Base-by-base conservation (phyloP, 345 rosid species). In the Excoecaria agallocha region DNA sequence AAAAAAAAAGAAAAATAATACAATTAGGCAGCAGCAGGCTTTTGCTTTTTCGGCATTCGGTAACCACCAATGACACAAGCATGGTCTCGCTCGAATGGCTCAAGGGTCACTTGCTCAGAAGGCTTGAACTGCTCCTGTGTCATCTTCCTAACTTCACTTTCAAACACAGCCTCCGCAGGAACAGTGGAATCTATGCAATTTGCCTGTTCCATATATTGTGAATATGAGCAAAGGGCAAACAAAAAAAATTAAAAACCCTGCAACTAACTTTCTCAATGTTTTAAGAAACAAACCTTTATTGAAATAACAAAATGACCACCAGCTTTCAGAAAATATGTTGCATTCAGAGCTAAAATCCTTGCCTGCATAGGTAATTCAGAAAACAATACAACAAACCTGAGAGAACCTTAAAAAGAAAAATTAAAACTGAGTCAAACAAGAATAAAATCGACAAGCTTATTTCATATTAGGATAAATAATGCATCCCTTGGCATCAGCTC, bases 281-380 rank as follows among this genome's bases (percentile, higher is more conserved):
- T 50, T 6, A 25, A 45, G 55, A 71, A 38, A 79, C 89, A 19
- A 61, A 96, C 99, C 99, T 96, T 96, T 54, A 96, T 96, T 48
- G 99, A 96, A 63, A 96, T 96, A 12, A 96, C 99, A 84, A 96
- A 96, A 81, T 96, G 97, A 4, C 98, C 98, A 49, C 98, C 98
- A 43, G 99, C 58, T 81, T 96, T 96, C 50, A 96, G 87, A 45
- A 93, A 96, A 81, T 82, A 89, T 1, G 91, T 84, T 8, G 93
- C 97, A 82, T 93, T 96, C 76, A 96, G 78, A 7, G 97, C 99
- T 78, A 96, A 73, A 74, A 93, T 96, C 84, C 99, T 91, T 20
- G 99, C 99, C 80, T 93, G 93, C 80, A 79, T 38, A 24, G 35
- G 11, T 19, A 46, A 67, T 55, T 43, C 3, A 20, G 0, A 50